Percentiles rank a stretch among this genome's conserved stretches.
These are phyloP conservation scores for cucumber (Cucumis sativus) DNA, from an alignment of 306 rosid species.

Conservation along the genomic window Cucumber_9930_V3 NC_026660.2:12457501-12458000, in stretches of 20 bases:
- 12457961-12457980: slow-evolving; percentile 15
- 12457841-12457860: not conserved
- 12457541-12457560: not conserved
- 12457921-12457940: slow-evolving; percentile 21
- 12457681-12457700: slow-evolving; percentile 88
- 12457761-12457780: slow-evolving; percentile 44
- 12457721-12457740: slow-evolving; percentile 69
- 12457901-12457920: slow-evolving; percentile 8
- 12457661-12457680: slow-evolving; percentile 93
- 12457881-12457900: slow-evolving; percentile 20
- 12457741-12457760: slow-evolving; percentile 75
- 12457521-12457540: not conserved
- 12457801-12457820: slow-evolving; percentile 14
- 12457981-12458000: slow-evolving; percentile 41
- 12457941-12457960: slow-evolving; percentile 8
- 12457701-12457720: slow-evolving; percentile 67
- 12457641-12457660: slow-evolving; percentile 47
- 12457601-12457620: not conserved
- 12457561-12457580: not conserved
- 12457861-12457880: slow-evolving; percentile 20
- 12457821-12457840: not conserved
- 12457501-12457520: not conserved
- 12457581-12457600: not conserved
- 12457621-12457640: not conserved
- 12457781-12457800: slow-evolving; percentile 5